Evolutionary conservation across 2,329 filamentous ascomycete genomes (phyloP), one percentile per base, ranked within the genome.

Genomic region (Xylaria sp.): DNA sequence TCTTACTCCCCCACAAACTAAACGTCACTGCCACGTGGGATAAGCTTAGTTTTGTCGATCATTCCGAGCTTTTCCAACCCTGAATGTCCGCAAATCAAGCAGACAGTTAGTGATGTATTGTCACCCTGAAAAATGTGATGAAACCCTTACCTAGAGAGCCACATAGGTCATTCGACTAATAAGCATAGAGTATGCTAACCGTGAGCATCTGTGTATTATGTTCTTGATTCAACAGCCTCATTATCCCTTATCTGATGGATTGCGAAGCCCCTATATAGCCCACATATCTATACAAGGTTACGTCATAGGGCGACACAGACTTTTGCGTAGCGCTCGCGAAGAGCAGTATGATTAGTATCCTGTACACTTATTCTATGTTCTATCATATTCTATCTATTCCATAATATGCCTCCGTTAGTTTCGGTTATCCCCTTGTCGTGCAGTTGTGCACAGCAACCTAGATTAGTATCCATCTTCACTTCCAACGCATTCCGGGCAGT

Each of bases 391-490:
- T 16, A 40, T 40, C 13, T 10, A 35, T 40, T 5, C 1, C 5
- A 40, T 40, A 4, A 18, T 18, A 40, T 16, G 16, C 1, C 37
- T 40, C 37, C 3, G 16, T 1, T 40, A 5, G 37, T 40, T 1
- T 40, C 10, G 8, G 12, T 3, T 21, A 21, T n/a, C 16, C 1
- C 42, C 16, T 42, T 8, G 6, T n/a, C 18, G 2, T 16, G 16
- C 16, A 23, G 13, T 12, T 27, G 3, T 9, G 47, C 27, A 50
- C 23, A 27, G 23, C 25, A 48, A 65, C 44, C 47, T 35, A 23
- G 47, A 37, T 13, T 57, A 55, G 35, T 53, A 64, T 54, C 65
- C 53, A 16, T 27, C 40, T 44, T 68, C 65, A n/a, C 65, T 68
- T 60, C 60, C 65, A 12, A 60, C 60, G 9, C 48, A 68, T 5